A percentile compares a stretch with the other conserved stretches of the same genome.
Evolutionary conservation across 345 rosid genomes (phyloP).

Genomic region (Salix udensis): DNA sequence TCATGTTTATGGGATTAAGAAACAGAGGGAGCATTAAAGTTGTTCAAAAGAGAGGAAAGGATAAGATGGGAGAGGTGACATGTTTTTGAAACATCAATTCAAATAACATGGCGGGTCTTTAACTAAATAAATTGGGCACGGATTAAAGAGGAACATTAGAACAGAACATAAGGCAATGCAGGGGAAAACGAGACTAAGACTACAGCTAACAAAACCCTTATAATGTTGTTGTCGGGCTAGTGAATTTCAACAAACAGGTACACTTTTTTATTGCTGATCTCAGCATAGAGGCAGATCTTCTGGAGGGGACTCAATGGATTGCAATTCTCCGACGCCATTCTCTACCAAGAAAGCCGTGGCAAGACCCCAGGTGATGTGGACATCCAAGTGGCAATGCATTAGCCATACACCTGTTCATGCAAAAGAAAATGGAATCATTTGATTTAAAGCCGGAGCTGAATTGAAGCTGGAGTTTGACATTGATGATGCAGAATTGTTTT

Average conservation of each 20-base stretch:
- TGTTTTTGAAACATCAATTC: neutral
- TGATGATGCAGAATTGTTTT: neutral
- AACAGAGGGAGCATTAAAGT: neutral
- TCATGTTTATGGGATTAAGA: neutral
- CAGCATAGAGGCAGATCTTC: slow-evolving; percentile 29
- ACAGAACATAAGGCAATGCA: slow-evolving; percentile 26
- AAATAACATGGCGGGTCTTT: slow-evolving; percentile 9
- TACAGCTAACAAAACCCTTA: neutral
- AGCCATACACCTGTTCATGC: slow-evolving; percentile 26
- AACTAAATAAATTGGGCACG: slow-evolving; percentile 11
- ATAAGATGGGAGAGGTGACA: neutral
- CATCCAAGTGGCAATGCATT: slow-evolving; percentile 36
- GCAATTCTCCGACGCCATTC: slow-evolving; percentile 22
- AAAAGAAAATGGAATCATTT: neutral
- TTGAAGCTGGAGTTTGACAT: neutral
- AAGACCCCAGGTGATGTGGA: slow-evolving; percentile 29
- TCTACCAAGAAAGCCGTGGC: slow-evolving; percentile 33
- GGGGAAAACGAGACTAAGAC: slow-evolving; percentile 16
- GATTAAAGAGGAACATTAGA: slow-evolving; percentile 4
- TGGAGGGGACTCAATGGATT: slow-evolving; percentile 28
- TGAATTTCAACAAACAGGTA: neutral
- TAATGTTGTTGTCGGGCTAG: neutral
- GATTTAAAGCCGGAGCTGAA: neutral
- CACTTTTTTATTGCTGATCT: neutral
- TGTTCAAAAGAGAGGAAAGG: neutral